phyloP scores from a whole-genome alignment of 129 eudicot genomes.

The Flaveria brownii region DNA sequence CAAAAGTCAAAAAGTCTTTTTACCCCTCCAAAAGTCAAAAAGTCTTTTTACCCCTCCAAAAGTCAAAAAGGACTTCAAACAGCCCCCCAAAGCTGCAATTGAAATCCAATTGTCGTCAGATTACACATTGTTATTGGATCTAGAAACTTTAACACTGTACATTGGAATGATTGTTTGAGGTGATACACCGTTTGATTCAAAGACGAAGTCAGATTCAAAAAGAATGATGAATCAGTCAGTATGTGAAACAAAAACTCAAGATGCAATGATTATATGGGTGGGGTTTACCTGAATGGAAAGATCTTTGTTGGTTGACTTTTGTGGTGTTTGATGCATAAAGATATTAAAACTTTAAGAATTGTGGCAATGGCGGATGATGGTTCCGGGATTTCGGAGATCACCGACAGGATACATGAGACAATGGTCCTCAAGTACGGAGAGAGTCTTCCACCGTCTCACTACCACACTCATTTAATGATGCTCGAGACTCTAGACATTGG shows the following conservation, averaged over 20 bases:
- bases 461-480: background rate
- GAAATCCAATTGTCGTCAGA: too few species aligned
- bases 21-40: too few species aligned
- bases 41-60: too few species aligned
- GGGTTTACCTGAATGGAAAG: conserved; percentile 7
- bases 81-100: too few species aligned
- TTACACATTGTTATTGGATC: too few species aligned
- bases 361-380: background rate
- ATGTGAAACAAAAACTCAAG: conserved; percentile 1
- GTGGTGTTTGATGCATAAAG: background rate
- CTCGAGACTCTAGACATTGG: background rate
- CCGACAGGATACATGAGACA: conserved; percentile 41
- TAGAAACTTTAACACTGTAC: too few species aligned
- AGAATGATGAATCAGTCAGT: background rate
- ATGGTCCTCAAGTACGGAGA: conserved; percentile 32
- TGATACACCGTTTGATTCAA: too few species aligned
- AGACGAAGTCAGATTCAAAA: conserved; percentile 1
- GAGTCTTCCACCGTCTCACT: conserved; percentile 12
- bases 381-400: conserved; percentile 8
- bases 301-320: background rate
- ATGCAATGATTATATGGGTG: background rate
- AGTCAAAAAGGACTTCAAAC: too few species aligned
- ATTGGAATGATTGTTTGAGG: too few species aligned
- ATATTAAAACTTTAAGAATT: too few species aligned
- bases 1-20: too few species aligned